Evolutionary conservation across 2,329 filamentous ascomycete species (phyloP).

Genomic region (Ophiostoma pallidulum): DNA sequence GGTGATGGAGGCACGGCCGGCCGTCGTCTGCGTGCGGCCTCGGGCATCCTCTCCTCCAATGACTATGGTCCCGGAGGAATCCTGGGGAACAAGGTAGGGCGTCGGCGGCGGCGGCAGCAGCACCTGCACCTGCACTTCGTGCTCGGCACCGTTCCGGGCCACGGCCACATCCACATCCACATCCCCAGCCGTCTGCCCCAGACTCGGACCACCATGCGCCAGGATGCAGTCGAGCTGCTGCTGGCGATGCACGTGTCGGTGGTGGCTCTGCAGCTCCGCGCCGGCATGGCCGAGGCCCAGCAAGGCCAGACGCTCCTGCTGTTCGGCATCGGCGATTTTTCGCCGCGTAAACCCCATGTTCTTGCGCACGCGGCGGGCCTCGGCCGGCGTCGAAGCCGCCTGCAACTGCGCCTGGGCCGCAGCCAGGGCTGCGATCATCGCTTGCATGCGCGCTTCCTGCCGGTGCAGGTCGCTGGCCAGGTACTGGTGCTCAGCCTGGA

Average conservation of each 20-base stretch:
- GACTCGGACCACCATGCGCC: neutral
- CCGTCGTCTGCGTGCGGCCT: neutral
- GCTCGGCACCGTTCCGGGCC: too few species aligned
- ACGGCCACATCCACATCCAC: too few species aligned
- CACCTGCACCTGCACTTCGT: too few species aligned
- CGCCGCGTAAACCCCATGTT: slow-evolving; percentile 31
- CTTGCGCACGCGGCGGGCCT: slow-evolving; percentile 29
- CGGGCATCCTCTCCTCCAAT: neutral
- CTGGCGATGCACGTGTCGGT: slow-evolving; percentile 29
- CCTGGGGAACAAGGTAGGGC: too few species aligned
- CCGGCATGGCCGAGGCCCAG: slow-evolving; percentile 39
- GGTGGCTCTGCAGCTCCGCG: slow-evolving; percentile 37
- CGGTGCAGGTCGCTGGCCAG: slow-evolving; percentile 32
- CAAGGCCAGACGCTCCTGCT: slow-evolving; percentile 38
- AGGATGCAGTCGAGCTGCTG: slow-evolving; percentile 15
- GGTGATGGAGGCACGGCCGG: too few species aligned
- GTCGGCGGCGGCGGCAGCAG: too few species aligned
- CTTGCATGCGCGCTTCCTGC: slow-evolving; percentile 28
- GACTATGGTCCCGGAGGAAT: too few species aligned
- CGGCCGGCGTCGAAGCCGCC: slow-evolving; percentile 9
- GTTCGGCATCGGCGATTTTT: slow-evolving; percentile 34
- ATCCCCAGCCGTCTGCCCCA: too few species aligned
- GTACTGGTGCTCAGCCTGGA: slow-evolving; percentile 38
- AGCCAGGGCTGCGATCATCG: slow-evolving; percentile 32
- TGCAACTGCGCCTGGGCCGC: slow-evolving; percentile 25